A percentile compares a stretch with the other conserved stretches of the same genome.
These are phyloP conservation scores for Pythium vanterpoolii DNA, from an alignment of 352 stramenopile genomes.

Conservation along the genomic window DNA sequence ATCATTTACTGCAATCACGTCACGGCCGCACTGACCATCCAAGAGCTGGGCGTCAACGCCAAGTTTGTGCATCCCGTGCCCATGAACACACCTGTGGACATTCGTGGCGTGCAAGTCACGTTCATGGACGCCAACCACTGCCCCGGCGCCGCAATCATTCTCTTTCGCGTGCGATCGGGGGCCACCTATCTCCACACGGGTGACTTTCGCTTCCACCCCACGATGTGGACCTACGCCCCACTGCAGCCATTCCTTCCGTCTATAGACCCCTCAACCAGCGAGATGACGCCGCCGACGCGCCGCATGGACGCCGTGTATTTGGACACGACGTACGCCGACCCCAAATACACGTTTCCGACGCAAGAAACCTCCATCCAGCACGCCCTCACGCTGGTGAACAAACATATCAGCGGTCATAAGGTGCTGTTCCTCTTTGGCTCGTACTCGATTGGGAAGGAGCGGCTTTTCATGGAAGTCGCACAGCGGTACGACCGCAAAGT, in stretches of 20 bases:
- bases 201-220: slow-evolving; percentile 77
- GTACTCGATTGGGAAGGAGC: slow-evolving; percentile 97
- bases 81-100: slow-evolving; percentile 85
- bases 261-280: neutral
- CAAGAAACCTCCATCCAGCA: slow-evolving; percentile 77
- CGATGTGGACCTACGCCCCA: slow-evolving; percentile 61
- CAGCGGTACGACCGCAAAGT: slow-evolving; percentile 67
- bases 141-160: slow-evolving; percentile 93
- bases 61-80: slow-evolving; percentile 90
- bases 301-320: slow-evolving; percentile 89
- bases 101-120: slow-evolving; percentile 90
- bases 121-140: slow-evolving; percentile 97
- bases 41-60: slow-evolving; percentile 89
- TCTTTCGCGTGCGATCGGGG: slow-evolving; percentile 87
- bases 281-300: slow-evolving; percentile 22
- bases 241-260: slow-evolving; percentile 39
- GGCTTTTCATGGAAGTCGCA: slow-evolving; percentile 94
- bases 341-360: slow-evolving; percentile 92
- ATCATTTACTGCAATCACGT: slow-evolving; percentile 95
- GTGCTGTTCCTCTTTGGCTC: slow-evolving; percentile 94
- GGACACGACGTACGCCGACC: slow-evolving; percentile 96
- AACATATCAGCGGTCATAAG: slow-evolving; percentile 53
- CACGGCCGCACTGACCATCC: slow-evolving; percentile 89
- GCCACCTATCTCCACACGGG: slow-evolving; percentile 91
- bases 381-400: slow-evolving; percentile 55